phyloP scores from a whole-genome alignment of 257 asterid genomes.

The Linderniella brevidens region DNA sequence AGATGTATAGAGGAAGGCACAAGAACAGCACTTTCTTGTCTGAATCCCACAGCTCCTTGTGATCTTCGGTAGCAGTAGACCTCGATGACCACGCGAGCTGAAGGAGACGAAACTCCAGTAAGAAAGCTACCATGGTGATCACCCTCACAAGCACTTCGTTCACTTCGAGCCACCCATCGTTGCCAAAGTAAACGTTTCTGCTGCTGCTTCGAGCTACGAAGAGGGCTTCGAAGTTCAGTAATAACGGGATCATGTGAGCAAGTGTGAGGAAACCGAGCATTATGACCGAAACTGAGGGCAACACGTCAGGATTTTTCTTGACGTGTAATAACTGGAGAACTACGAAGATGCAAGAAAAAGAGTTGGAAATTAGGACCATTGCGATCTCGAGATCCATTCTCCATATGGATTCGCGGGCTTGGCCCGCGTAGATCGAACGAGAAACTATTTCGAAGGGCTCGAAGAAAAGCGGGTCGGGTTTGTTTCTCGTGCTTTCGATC shows the following conservation, averaged over 20 bases:
- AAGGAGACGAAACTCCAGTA: constrained; percentile 64
- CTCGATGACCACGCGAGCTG: constrained; percentile 72
- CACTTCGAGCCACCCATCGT: constrained; percentile 72
- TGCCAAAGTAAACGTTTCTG: constrained; percentile 40
- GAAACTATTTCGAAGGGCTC: constrained; percentile 48
- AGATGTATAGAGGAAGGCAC: constrained; percentile 49
- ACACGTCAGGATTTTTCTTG: constrained; percentile 33
- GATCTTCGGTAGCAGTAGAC: constrained; percentile 26
- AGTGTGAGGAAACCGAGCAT: constrained; percentile 60
- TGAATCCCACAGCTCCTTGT: constrained; percentile 29
- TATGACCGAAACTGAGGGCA: constrained; percentile 43
- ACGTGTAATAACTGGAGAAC: constrained; percentile 63
- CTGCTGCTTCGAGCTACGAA: constrained; percentile 30
- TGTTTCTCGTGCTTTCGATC: constrained; percentile 50
- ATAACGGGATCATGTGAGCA: constrained; percentile 62
- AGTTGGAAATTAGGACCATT: constrained; percentile 61
- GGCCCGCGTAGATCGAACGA: constrained; percentile 35
- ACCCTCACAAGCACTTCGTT: constrained; percentile 77
- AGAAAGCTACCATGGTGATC: constrained; percentile 80
- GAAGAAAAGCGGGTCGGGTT: constrained; percentile 44
- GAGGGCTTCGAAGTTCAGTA: constrained; percentile 76
- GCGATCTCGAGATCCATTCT: constrained; percentile 86
- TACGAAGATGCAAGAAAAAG: constrained; percentile 52
- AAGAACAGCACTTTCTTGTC: constrained; percentile 61
- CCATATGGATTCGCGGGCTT: constrained; percentile 68